Base-by-base conservation (phyloP, 352 stramenopile genomes). In the Thraustochytrium sp. region DNA sequence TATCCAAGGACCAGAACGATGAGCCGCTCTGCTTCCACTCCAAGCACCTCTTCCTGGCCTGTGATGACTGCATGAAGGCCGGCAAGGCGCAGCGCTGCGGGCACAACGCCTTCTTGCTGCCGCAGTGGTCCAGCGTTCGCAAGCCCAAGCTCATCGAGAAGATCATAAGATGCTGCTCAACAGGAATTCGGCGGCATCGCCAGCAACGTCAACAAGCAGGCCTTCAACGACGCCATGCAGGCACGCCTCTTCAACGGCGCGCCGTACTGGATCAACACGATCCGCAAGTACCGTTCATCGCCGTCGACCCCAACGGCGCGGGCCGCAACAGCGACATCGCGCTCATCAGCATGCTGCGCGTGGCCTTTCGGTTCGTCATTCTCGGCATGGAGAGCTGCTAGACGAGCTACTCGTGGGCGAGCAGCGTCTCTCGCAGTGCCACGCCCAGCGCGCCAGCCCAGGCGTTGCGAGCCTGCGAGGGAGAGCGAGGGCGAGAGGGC, bases 101-200 rank as follows among this genome's bases (percentile, higher is more conserved):
- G 8, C 64, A 77, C 46, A 77, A 62, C 42, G 9, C 48, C 36
- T 61, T 29, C 31, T 21, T 77, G 3, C 2, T 77, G 9, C 64
- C 64, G 4, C 4, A 34, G 68, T 77, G 64, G 64, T 36, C 5
- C 8, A 36, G 5, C 0, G 5, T 23, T n/a, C 64, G 64, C 4
- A 77, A 77, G 40, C 21, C 13, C 0, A 54, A 59, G 18, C 13
- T 38, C 8, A 77, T 77, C 64, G 63, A 61, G 21, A 9, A 26
- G 48, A 29, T 29, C n/a, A 77, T 9, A 34, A 77, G 36, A 11
- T 23, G 9, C n/a, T 77, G 0, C 23, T 77, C 16, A 61, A 77
- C 64, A 77, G 48, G 64, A 77, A 31, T 26, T 77, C n/a, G 64
- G 64, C n/a, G 64, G 64, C 29, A 77, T 77, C 42, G 42, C 64